Evolutionary conservation across 345 rosid species (phyloP), one percentile per base, ranked within the genome.

Genomic region (Rubroshorea leprosula): DNA sequence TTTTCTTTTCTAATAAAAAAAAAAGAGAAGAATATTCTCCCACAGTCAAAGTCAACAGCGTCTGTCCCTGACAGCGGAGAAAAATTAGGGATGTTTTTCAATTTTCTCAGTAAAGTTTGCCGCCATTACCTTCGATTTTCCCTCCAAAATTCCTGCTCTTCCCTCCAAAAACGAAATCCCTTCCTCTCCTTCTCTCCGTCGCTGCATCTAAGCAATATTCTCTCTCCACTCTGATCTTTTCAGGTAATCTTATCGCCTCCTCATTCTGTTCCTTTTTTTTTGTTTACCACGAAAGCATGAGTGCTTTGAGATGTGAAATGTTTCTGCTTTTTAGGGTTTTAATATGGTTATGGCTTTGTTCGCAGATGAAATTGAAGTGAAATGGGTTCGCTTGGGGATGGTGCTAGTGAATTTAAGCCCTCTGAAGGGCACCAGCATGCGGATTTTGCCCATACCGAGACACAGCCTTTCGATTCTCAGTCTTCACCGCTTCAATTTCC

Each of bases 391-490:
- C 49, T 49, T 17, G 62, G 57, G n/a, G 57, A 51, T 14, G 19
- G 11, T 19, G 15, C 38, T 20, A 59, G 45, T 19, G 53, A 27
- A 62, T 14, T 45, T 22, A 27, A 54, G 9, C 31, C 39, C 20
- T 38, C 23, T 29, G 47, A 54, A 14, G 17, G 14, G 24, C 49
- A 63, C 55, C 31, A 1, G 18, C 18, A 55, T 12, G 21, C 56
- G 16, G 53, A 60, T 44, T 63, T 29, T 44, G 54, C 72, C 2
- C 16, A 47, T 39, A 58, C 61, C 57, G 56, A 67, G 58, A 73
- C 71, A 10, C 81, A 76, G 29, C 75, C 72, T 20, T 63, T 76
- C 51, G 71, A 61, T 11, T 69, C 75, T 60, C 58, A 49, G 51
- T 49, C 39, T 49, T 43, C 51, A 55, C 58, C 62, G 0, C 58